Percentiles rank a stretch among this genome's conserved stretches.
Conservation (phyloP, 228 moss, liverwort and hornwort genomes). For the Sphagnum magellanicum region DNA sequence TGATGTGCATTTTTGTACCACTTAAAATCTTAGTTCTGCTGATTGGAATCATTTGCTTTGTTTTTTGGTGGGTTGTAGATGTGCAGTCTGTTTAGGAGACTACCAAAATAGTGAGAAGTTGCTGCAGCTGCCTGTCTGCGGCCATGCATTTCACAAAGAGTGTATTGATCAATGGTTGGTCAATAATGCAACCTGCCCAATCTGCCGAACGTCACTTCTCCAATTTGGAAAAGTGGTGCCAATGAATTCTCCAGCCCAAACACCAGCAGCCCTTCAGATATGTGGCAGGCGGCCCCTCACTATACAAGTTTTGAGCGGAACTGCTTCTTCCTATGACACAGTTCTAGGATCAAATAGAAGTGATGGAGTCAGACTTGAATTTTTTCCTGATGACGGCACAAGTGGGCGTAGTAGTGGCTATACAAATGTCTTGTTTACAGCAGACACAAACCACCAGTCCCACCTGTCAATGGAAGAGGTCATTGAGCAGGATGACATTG, state of each 20-base stretch:
- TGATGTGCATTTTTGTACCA: neutral
- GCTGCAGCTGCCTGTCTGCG: constrained; percentile 2
- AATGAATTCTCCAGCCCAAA: neutral
- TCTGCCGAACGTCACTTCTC: neutral
- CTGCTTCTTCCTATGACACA: neutral
- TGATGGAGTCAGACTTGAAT: neutral
- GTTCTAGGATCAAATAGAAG: neutral
- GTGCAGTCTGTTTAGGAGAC: constrained; percentile 7
- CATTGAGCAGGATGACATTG: neutral
- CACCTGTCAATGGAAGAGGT: neutral
- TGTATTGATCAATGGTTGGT: constrained; percentile 9
- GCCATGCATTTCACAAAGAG: neutral
- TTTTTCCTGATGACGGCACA: neutral
- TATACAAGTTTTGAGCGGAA: neutral
- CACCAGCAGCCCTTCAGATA: neutral
- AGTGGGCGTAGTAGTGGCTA: neutral
- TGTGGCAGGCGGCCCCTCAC: neutral
- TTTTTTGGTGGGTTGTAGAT: constrained; percentile 1
- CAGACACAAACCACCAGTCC: neutral
- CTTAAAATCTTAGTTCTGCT: neutral
- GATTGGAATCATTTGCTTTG: neutral
- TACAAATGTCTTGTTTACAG: neutral
- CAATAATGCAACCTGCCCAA: constrained; percentile 5
- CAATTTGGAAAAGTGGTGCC: neutral
- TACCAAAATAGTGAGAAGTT: neutral